phyloP scores from a whole-genome alignment of 495 filamentous ascomycete species.

The Penicillium robsamsonii region DNA sequence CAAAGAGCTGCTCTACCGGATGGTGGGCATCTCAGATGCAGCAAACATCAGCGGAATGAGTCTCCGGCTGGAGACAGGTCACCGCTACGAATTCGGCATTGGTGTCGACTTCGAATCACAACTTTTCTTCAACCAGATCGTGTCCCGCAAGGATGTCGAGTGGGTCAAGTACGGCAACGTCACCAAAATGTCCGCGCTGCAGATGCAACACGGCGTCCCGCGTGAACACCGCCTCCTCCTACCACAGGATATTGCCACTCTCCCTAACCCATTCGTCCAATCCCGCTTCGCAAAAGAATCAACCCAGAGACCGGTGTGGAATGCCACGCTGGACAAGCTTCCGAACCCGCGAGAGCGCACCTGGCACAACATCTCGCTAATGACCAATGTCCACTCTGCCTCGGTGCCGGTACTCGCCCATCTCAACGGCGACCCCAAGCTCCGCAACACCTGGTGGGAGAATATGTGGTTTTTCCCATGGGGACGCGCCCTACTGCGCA shows the following conservation, averaged over 20 bases:
- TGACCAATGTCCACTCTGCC: conserved; percentile 53
- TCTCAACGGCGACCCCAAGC: conserved; percentile 44
- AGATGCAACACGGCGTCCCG: conserved; percentile 42
- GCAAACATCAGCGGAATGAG: conserved; percentile 46
- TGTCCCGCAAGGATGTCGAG: conserved; percentile 44
- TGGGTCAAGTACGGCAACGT: conserved; percentile 50
- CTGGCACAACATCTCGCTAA: conserved; percentile 51
- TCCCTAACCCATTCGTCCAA: conserved; percentile 42
- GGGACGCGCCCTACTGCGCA: conserved; percentile 50
- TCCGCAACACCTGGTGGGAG: conserved; percentile 49
- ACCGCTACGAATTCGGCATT: conserved; percentile 56
- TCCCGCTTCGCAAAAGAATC: conserved; percentile 33
- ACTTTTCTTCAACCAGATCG: conserved; percentile 52
- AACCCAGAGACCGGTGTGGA: conserved; percentile 37
- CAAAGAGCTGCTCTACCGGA: conserved; percentile 46
- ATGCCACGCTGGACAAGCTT: conserved; percentile 43
- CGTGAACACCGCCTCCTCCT: conserved; percentile 44
- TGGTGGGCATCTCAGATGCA: conserved; percentile 46
- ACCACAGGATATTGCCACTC: conserved; percentile 39
- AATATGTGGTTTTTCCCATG: conserved; percentile 59
- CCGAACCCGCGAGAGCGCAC: conserved; percentile 34
- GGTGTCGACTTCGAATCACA: conserved; percentile 56
- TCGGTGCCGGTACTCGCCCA: conserved; percentile 51
- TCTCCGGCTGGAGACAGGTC: conserved; percentile 38
- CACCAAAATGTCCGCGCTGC: conserved; percentile 37